A percentile compares a stretch with the other conserved stretches of the same genome.
Conservation (phyloP, 495 filamentous ascomycete genomes). For the Daldinia caldariorum region DNA sequence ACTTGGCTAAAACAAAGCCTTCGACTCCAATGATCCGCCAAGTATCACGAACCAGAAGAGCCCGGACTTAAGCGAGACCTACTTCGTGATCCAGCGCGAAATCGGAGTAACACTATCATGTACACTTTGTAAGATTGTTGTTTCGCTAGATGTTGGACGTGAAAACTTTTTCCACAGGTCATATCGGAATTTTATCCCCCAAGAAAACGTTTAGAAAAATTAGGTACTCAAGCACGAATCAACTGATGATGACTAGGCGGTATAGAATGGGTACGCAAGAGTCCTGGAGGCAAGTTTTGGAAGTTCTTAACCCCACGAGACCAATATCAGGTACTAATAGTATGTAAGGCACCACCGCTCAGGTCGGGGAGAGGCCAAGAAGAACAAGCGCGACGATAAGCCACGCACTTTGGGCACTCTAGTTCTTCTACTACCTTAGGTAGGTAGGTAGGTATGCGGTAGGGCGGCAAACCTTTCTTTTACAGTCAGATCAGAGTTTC, state of each 20-base stretch:
- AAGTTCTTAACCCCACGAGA: constrained; percentile 11
- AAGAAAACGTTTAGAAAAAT: neutral
- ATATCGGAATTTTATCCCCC: constrained; percentile 8
- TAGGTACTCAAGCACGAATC: constrained; percentile 8
- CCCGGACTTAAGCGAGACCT: constrained; percentile 7
- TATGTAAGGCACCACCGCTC: neutral
- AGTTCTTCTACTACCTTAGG: no score
- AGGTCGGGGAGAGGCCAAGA: neutral
- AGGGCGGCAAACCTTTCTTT: constrained; percentile 9
- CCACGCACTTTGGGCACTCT: no score
- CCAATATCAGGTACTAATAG: constrained; percentile 7
- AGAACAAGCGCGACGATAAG: constrained; percentile 8
- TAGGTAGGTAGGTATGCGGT: no score
- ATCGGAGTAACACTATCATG: constrained; percentile 35
- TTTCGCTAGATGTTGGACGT: constrained; percentile 25
- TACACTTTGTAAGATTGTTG: constrained; percentile 8
- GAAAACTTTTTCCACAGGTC: constrained; percentile 22
- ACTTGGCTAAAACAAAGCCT: constrained; percentile 31
- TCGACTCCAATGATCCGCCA: constrained; percentile 24
- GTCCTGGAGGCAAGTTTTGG: neutral
- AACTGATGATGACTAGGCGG: constrained; percentile 23
- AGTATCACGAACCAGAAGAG: constrained; percentile 33
- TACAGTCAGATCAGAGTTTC: constrained; percentile 3
- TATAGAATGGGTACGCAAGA: neutral
- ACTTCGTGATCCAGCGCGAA: constrained; percentile 28